phyloP scores from a whole-genome alignment of 495 filamentous ascomycete genomes.

The Penicillium flavigenum region DNA sequence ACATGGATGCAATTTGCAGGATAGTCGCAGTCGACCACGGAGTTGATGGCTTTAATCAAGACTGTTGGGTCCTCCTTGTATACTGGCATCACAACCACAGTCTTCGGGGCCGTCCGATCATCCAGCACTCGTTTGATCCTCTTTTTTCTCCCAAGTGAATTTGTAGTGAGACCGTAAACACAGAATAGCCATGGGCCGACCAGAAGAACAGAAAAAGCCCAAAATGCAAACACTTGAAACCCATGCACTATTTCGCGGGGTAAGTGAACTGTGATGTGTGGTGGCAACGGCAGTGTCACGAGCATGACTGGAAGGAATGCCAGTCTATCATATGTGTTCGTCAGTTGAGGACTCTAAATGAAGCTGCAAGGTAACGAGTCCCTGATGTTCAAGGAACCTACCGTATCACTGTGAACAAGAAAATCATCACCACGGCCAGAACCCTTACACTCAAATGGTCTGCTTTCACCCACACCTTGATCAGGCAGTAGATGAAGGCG shows the following conservation, averaged over 20 bases:
- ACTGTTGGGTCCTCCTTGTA: conserved; percentile 90
- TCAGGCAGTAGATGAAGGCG: conserved; percentile 87
- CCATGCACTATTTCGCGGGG: conserved; percentile 62
- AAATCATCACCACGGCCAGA: conserved; percentile 71
- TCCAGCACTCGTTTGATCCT: conserved; percentile 82
- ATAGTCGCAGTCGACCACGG: conserved; percentile 92
- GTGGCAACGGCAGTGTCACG: conserved; percentile 84
- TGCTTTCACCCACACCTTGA: conserved; percentile 87
- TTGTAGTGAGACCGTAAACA: conserved; percentile 83
- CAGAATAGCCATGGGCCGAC: conserved; percentile 92
- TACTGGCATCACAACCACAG: conserved; percentile 96
- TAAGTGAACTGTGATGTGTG: conserved; percentile 66
- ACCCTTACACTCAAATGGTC: conserved; percentile 79
- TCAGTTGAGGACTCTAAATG: background rate
- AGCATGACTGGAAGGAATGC: conserved; percentile 94
- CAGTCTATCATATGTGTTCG: conserved; percentile 48
- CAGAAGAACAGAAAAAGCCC: conserved; percentile 83
- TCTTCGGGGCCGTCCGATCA: conserved; percentile 84
- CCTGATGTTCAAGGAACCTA: conserved; percentile 37
- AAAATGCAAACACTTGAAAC: conserved; percentile 96
- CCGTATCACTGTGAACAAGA: conserved; percentile 73
- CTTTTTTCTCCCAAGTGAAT: conserved; percentile 76
- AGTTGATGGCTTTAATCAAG: conserved; percentile 86
- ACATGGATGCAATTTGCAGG: conserved; percentile 91
- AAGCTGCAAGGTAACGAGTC: background rate